Conservation (phyloP, 345 rosid genomes). For the Garcia nutans region DNA sequence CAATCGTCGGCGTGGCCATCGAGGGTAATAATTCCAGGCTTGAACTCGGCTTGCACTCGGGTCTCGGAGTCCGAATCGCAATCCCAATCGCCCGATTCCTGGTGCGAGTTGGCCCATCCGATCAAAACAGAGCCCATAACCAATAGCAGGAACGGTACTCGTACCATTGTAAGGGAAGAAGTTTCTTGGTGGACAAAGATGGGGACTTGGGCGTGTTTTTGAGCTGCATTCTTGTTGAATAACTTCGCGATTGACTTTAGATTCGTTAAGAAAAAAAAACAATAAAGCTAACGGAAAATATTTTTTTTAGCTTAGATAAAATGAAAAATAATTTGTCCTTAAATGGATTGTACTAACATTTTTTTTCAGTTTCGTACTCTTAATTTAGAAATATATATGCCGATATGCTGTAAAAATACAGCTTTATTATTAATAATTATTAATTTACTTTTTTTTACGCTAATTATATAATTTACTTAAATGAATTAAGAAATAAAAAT, state of each 20-base stretch:
- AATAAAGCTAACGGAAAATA: too few relatives aligned
- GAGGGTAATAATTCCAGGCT: constrained; percentile 75
- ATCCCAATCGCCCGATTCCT: constrained; percentile 86
- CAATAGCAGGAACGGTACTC: constrained; percentile 14
- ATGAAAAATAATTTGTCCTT: too few relatives aligned
- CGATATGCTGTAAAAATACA: too few relatives aligned
- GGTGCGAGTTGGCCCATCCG: constrained; percentile 50
- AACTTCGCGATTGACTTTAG: constrained; percentile 10
- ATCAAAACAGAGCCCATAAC: constrained; percentile 25
- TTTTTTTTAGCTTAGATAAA: too few relatives aligned
- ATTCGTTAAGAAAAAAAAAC: background rate
- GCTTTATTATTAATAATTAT: too few relatives aligned
- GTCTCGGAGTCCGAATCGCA: constrained; percentile 69
- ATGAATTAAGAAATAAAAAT: too few relatives aligned
- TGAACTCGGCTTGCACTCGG: constrained; percentile 61
- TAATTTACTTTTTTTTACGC: too few relatives aligned
- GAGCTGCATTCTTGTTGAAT: constrained; percentile 10
- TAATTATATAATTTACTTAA: too few relatives aligned
- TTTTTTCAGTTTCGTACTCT: too few relatives aligned
- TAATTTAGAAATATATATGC: too few relatives aligned
- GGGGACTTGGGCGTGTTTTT: background rate
- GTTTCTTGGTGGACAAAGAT: background rate
- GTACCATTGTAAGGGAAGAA: constrained; percentile 20
- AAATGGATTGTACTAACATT: too few relatives aligned
- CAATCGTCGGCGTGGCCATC: constrained; percentile 92